Evolutionary conservation across 371 early-diverging fungal species (phyloP).

Genomic region (Haplosporangium sp.): DNA sequence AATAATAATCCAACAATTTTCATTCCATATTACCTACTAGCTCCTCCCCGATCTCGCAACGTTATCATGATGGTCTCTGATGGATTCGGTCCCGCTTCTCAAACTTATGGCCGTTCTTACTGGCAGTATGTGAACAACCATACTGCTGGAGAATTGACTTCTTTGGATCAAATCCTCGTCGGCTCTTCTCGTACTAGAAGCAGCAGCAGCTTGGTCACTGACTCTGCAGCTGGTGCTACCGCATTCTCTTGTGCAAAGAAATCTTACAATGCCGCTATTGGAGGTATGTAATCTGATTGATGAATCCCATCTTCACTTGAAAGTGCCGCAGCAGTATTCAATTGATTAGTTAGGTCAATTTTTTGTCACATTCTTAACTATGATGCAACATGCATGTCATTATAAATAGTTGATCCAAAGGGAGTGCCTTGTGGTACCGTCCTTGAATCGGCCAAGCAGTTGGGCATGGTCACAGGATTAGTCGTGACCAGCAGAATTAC

Average conservation of each 20-base stretch:
- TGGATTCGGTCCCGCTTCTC: conserved; percentile 94
- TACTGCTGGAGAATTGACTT: conserved; percentile 59
- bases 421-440: conserved; percentile 90
- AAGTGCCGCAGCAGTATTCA: no score
- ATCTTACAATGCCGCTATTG: conserved; percentile 92
- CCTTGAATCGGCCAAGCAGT: conserved; percentile 90
- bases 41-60: conserved; percentile 62
- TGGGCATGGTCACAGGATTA: conserved; percentile 88
- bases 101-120: conserved; percentile 89
- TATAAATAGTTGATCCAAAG: conserved; percentile 63
- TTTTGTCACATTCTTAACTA: not conserved
- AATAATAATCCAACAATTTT: no score
- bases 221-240: conserved; percentile 97
- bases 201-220: conserved; percentile 86
- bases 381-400: not conserved
- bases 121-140: conserved; percentile 68
- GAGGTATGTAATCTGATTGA: conserved; percentile 55
- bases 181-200: conserved; percentile 91
- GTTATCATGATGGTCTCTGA: conserved; percentile 96
- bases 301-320: not conserved
- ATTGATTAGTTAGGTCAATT: not conserved
- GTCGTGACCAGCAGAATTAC: conserved; percentile 96
- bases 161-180: conserved; percentile 89
- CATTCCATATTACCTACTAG: not conserved
- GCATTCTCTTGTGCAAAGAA: conserved; percentile 90